These are phyloP conservation scores for Alternaria alternata DNA, from an alignment of 2,329 filamentous ascomycete species.

Conservation along the genomic window DNA sequence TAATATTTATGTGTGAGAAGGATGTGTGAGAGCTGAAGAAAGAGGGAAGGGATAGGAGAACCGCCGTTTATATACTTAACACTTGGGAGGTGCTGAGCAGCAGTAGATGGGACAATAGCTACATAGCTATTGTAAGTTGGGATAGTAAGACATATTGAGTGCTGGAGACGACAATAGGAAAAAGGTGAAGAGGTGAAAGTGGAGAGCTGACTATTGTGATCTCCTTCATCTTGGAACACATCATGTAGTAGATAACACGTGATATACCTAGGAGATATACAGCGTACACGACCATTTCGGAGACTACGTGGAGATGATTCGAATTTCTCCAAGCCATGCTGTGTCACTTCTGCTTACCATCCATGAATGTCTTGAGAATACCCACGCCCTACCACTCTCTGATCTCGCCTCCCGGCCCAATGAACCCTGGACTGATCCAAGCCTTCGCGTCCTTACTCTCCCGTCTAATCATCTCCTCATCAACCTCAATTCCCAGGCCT, in stretches of 20 bases:
- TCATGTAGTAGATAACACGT: neutral
- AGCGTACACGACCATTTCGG: neutral
- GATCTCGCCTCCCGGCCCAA: slow-evolving; percentile 71
- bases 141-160: neutral
- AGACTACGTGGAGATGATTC: neutral
- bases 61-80: neutral
- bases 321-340: neutral
- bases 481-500: slow-evolving; percentile 72
- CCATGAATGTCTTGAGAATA: neutral
- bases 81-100: neutral
- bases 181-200: neutral
- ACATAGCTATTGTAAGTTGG: neutral
- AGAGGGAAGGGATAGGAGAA: neutral
- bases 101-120: neutral
- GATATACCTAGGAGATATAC: neutral
- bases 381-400: slow-evolving; percentile 67
- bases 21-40: slow-evolving; percentile 4
- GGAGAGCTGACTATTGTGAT: neutral
- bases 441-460: slow-evolving; percentile 67
- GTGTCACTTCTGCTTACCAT: neutral
- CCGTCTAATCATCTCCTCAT: slow-evolving; percentile 72
- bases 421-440: slow-evolving; percentile 73
- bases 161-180: slow-evolving; percentile 4
- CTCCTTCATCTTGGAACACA: neutral
- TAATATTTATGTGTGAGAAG: neutral